phyloP scores from a whole-genome alignment of 441 rosid species.

The Eutrema salsugineum region DNA sequence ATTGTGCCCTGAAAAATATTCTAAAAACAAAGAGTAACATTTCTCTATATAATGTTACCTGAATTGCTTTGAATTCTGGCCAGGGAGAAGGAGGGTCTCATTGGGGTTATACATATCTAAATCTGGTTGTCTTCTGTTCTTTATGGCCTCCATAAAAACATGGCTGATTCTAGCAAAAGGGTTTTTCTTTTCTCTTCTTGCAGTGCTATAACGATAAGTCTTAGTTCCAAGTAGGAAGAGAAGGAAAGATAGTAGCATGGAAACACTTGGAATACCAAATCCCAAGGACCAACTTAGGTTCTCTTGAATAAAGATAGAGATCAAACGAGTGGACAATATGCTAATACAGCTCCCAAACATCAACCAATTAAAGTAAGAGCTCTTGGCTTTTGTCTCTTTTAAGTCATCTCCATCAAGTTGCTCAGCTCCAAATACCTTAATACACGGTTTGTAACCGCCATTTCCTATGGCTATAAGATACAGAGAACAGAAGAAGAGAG shows the following conservation, averaged over 20 bases:
- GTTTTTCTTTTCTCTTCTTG: not conserved
- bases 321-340: not conserved
- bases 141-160: conserved; percentile 38
- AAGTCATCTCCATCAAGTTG: conserved; percentile 44
- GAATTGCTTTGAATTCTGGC: conserved; percentile 34
- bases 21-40: not conserved
- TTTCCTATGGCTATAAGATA: conserved; percentile 49
- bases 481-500: conserved; percentile 41
- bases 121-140: conserved; percentile 31
- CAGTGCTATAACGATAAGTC: conserved; percentile 32
- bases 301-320: conserved; percentile 47
- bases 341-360: conserved; percentile 38
- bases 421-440: conserved; percentile 60
- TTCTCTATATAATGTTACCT: conserved; percentile 29
- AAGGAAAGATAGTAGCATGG: conserved; percentile 37
- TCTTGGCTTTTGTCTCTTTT: conserved; percentile 39
- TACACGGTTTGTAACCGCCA: conserved; percentile 50
- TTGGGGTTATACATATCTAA: conserved; percentile 25
- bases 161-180: conserved; percentile 38
- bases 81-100: conserved; percentile 31
- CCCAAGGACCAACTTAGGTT: conserved; percentile 51
- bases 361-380: conserved; percentile 63
- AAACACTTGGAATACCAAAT: conserved; percentile 40
- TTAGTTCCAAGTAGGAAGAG: conserved; percentile 42
- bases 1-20: not conserved